Percentiles rank a stretch among this genome's conserved stretches.
phyloP scores from a whole-genome alignment of 352 stramenopile species.

The Aphanomyces cochlioides region DNA sequence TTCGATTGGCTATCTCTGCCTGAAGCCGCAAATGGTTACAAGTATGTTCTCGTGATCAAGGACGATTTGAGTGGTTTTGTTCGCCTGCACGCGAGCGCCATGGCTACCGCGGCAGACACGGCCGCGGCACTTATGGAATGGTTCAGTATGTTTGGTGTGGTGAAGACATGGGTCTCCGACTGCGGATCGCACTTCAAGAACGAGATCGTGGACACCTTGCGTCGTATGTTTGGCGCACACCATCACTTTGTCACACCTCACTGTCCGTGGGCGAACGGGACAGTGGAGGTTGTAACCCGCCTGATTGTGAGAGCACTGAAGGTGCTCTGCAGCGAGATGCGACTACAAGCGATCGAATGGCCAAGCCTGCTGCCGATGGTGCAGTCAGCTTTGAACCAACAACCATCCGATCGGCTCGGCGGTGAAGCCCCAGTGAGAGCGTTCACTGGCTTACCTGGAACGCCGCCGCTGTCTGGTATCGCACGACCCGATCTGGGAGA shows the following conservation, averaged over 20 bases:
- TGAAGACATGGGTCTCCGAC: no score
- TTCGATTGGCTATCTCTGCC: no score
- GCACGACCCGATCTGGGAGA: neutral
- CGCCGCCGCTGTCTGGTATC: neutral
- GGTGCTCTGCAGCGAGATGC: conserved; percentile 33
- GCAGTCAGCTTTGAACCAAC: conserved; percentile 33
- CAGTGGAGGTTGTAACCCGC: conserved; percentile 38
- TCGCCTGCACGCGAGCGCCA: no score
- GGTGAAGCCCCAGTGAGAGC: conserved; percentile 33
- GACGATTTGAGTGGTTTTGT: no score
- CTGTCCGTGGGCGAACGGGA: conserved; percentile 42
- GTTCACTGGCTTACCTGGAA: conserved; percentile 33
- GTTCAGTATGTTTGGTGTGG: no score
- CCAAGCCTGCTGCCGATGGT: neutral
- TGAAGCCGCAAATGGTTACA: no score
- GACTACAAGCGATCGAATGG: neutral
- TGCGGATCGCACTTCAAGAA: no score
- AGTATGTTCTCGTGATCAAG: no score
- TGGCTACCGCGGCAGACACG: no score
- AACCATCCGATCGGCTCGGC: conserved; percentile 30
- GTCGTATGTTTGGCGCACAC: no score
- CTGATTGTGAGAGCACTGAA: conserved; percentile 28
- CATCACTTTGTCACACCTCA: neutral
- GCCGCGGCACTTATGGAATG: no score
- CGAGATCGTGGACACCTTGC: no score